phyloP scores from a whole-genome alignment of 352 stramenopile genomes.

The Pythium phragmitis region DNA sequence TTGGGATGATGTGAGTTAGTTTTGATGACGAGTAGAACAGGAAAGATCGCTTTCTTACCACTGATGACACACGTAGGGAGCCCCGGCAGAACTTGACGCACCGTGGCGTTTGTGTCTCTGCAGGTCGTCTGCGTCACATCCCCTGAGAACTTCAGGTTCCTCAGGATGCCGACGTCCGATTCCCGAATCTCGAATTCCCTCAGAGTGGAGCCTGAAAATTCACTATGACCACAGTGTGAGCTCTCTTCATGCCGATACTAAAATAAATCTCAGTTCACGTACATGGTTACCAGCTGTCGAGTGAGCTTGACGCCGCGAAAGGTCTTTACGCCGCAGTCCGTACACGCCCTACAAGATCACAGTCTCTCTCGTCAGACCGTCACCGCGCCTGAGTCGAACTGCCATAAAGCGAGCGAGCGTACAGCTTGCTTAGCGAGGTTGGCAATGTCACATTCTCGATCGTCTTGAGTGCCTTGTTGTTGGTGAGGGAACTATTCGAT shows the following conservation, averaged over 20 bases:
- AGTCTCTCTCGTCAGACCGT: not conserved
- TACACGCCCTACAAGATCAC: conserved; percentile 5
- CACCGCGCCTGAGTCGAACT: not conserved
- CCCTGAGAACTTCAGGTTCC: not conserved
- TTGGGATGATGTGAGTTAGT: not conserved
- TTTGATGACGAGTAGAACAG: not conserved
- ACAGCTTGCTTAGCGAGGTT: conserved; percentile 12
- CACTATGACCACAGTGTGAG: not conserved
- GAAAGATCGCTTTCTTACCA: conserved; percentile 6
- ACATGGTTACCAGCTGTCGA: conserved; percentile 14
- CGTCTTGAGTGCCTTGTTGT: conserved; percentile 1
- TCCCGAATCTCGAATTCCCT: conserved; percentile 15
- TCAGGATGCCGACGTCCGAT: conserved; percentile 7
- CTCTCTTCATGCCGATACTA: not conserved
- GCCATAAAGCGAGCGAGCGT: not conserved
- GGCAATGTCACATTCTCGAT: conserved; percentile 24
- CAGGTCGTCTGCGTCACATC: conserved; percentile 2
- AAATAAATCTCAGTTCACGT: not conserved
- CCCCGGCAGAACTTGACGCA: not conserved
- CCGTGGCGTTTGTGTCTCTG: not conserved
- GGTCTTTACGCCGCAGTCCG: conserved; percentile 1
- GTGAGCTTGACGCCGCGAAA: conserved; percentile 26
- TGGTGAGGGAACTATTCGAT: not conserved
- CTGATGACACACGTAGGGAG: conserved; percentile 11
- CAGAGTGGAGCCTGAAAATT: not conserved